Evolutionary conservation across 768 basidiomycete genomes (phyloP).

Genomic region (Aureoboletus auriporus): DNA sequence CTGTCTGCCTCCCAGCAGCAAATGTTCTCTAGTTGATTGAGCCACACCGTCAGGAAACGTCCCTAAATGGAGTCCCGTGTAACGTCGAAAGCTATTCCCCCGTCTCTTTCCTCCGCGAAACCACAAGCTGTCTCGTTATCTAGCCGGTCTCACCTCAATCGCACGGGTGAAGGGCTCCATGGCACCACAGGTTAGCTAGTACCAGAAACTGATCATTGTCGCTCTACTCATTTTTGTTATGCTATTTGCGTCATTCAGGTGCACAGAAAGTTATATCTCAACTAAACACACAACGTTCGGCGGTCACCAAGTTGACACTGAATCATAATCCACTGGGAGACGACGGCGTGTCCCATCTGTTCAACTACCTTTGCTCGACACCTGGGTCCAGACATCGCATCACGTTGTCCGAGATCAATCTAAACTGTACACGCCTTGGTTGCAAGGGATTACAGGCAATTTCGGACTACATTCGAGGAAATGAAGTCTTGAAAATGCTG

Average conservation of each 20-base stretch:
- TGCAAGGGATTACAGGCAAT: conserved; percentile 51
- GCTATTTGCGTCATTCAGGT: conserved; percentile 33
- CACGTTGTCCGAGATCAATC: conserved; percentile 46
- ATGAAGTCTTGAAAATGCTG: conserved; percentile 40
- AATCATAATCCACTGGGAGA: conserved; percentile 57
- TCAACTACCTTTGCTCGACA: conserved; percentile 50
- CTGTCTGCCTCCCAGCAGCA: neutral
- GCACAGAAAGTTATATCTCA: conserved; percentile 49
- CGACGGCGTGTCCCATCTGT: conserved; percentile 51
- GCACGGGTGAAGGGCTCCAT: conserved; percentile 18
- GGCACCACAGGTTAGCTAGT: conserved; percentile 18
- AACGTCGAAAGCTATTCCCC: neutral
- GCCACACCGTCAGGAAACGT: neutral
- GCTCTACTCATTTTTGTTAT: conserved; percentile 1
- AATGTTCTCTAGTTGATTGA: neutral
- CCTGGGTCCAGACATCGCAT: conserved; percentile 41
- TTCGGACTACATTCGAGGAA: conserved; percentile 46
- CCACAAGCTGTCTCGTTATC: conserved; percentile 5
- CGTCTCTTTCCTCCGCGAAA: neutral
- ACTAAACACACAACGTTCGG: conserved; percentile 37
- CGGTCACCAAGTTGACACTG: conserved; percentile 48
- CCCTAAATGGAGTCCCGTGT: conserved; percentile 14
- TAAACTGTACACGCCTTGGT: conserved; percentile 54
- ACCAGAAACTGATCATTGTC: neutral
- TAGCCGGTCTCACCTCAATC: conserved; percentile 17